Evolutionary conservation across 768 basidiomycete species (phyloP).

Genomic region (Gymnopilus junonius): DNA sequence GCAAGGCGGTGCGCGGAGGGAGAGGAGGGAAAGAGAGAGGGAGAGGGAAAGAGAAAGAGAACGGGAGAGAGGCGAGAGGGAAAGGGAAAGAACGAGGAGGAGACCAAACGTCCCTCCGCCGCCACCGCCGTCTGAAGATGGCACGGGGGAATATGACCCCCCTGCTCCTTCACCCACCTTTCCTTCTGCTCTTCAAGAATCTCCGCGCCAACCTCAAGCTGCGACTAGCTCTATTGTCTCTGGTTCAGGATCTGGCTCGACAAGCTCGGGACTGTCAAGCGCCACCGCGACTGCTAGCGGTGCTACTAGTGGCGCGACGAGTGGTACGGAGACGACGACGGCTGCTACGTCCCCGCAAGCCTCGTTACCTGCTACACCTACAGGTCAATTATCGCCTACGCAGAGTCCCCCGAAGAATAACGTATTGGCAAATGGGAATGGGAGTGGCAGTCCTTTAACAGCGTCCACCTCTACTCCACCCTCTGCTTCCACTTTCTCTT

Average conservation of each 20-base stretch:
- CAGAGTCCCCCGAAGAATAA: constrained; percentile 21
- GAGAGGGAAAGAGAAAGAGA: constrained; percentile 32
- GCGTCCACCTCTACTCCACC: background rate
- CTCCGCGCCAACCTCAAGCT: background rate
- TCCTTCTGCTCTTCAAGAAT: background rate
- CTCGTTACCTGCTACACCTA: constrained; percentile 25
- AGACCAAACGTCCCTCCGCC: constrained; percentile 28
- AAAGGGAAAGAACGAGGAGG: constrained; percentile 26
- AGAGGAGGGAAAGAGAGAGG: constrained; percentile 34
- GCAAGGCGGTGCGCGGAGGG: constrained; percentile 28
- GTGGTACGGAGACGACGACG: constrained; percentile 15
- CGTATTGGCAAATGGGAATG: no score
- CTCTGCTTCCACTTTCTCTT: no score
- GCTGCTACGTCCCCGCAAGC: constrained; percentile 23
- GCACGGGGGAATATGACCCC: constrained; percentile 10
- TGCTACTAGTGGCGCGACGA: constrained; percentile 2
- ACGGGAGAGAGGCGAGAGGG: constrained; percentile 33
- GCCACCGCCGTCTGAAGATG: constrained; percentile 34
- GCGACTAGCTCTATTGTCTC: background rate
- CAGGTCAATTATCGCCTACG: constrained; percentile 17
- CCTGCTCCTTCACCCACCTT: background rate
- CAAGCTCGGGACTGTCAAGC: background rate
- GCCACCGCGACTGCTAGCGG: background rate
- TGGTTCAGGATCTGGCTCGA: background rate
- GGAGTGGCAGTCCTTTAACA: no score